A percentile compares a stretch with the other conserved stretches of the same genome.
Evolutionary conservation across 2,329 filamentous ascomycete genomes (phyloP).

Genomic region (Sporothrix phasma): DNA sequence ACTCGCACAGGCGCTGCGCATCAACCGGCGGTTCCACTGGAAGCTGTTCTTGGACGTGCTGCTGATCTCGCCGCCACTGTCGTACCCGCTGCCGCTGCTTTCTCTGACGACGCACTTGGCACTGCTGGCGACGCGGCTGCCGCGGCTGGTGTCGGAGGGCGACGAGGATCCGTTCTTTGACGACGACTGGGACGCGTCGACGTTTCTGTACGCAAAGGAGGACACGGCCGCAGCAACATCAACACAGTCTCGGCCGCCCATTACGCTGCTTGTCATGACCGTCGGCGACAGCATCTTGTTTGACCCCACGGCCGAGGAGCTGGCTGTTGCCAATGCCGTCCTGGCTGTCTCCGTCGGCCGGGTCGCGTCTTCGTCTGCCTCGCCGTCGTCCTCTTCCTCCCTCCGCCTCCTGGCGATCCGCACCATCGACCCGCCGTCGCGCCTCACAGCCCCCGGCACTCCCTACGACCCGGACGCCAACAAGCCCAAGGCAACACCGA

Average conservation of each 20-base stretch:
- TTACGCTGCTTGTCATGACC: constrained; percentile 82
- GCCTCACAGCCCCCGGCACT: constrained; percentile 61
- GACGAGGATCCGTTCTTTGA: constrained; percentile 97
- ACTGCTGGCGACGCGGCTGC: constrained; percentile 76
- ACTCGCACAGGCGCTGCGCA: constrained; percentile 64
- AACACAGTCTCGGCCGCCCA: constrained; percentile 52
- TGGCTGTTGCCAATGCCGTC: constrained; percentile 83
- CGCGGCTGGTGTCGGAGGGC: constrained; percentile 72
- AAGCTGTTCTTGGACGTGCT: constrained; percentile 90
- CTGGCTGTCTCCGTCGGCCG: constrained; percentile 73
- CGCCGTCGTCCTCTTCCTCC: constrained; percentile 27
- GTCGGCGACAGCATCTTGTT: constrained; percentile 86
- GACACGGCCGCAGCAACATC: not conserved
- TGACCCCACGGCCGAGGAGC: constrained; percentile 82
- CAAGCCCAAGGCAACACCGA: constrained; percentile 34
- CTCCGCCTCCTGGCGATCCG: constrained; percentile 58
- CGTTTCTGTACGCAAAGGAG: constrained; percentile 59
- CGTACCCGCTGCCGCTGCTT: constrained; percentile 85
- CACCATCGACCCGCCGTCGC: constrained; percentile 64
- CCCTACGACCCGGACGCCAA: constrained; percentile 51
- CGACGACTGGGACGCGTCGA: constrained; percentile 88
- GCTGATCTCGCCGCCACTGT: constrained; percentile 83
- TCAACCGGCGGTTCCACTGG: constrained; percentile 93
- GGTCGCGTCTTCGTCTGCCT: constrained; percentile 20
- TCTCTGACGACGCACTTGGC: constrained; percentile 91